Percentiles rank a stretch among this genome's conserved stretches.
Evolutionary conservation across 257 asterid species (phyloP).

Genomic region (Solanum sparsipilum): DNA sequence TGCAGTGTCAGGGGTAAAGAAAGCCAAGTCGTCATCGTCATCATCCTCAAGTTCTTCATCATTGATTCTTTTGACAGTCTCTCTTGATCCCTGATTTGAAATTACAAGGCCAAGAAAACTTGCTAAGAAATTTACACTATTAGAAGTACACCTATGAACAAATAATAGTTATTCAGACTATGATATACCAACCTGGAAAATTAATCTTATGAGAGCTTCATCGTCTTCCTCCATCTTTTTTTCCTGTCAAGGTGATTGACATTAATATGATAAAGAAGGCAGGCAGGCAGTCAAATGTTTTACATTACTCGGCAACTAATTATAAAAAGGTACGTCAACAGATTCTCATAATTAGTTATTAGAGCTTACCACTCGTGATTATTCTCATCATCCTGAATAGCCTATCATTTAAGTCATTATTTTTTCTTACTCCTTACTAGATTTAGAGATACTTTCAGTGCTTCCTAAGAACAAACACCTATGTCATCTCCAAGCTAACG

Average conservation of each 20-base stretch:
- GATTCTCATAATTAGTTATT: background rate
- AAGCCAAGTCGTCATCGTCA: conserved; percentile 15
- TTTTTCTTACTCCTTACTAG: background rate
- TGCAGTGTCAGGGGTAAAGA: conserved; percentile 5
- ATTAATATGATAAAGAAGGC: background rate
- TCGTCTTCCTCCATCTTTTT: conserved; percentile 56
- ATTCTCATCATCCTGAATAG: background rate
- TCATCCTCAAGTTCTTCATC: conserved; percentile 46
- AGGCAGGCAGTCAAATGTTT: background rate
- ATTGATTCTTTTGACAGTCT: conserved; percentile 37
- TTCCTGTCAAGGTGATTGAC: conserved; percentile 27
- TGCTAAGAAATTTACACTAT: background rate
- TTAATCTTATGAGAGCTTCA: conserved; percentile 59
- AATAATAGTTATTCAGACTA: background rate
- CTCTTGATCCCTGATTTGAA: conserved; percentile 34
- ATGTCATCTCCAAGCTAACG: background rate
- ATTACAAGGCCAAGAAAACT: background rate
- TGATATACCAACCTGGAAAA: conserved; percentile 34
- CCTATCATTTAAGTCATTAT: background rate
- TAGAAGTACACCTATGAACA: background rate
- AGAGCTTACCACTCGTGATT: background rate
- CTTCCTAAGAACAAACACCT: background rate
- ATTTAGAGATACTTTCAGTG: background rate
- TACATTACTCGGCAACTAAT: background rate
- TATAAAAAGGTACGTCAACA: background rate